Percentiles rank a stretch among this genome's conserved stretches.
Evolutionary conservation across 176 grass and related monocot genomes (phyloP).

Genomic region (Lolium rigidum): DNA sequence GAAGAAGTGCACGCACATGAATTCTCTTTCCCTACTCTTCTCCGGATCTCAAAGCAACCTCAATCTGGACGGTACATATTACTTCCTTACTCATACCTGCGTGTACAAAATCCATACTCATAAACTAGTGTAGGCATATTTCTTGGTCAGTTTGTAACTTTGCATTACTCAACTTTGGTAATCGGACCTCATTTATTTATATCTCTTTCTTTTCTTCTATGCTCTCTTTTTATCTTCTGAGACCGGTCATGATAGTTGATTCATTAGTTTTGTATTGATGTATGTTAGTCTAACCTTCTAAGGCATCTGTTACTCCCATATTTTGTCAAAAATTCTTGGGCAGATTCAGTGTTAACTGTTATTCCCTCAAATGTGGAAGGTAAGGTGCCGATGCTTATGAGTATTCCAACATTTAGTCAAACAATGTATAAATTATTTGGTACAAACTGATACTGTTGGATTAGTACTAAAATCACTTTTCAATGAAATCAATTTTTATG

Average conservation of each 20-base stretch:
- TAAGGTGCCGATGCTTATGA: background rate
- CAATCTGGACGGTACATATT: too few species aligned
- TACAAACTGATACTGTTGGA: background rate
- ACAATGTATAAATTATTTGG: background rate
- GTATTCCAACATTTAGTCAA: conserved; percentile 9
- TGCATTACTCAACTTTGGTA: background rate
- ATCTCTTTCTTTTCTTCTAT: background rate
- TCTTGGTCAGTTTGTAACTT: background rate
- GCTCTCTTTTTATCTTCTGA: too few species aligned
- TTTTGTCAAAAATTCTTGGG: background rate
- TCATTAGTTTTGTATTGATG: conserved; percentile 1
- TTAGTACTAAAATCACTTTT: background rate
- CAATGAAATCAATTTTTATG: background rate
- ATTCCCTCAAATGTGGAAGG: too few species aligned
- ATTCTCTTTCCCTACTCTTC: too few species aligned
- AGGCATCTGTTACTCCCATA: background rate
- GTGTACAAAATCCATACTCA: too few species aligned
- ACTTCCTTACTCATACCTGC: too few species aligned
- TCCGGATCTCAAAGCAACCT: too few species aligned
- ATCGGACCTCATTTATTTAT: background rate
- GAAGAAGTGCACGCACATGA: too few species aligned
- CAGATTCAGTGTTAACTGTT: conserved; percentile 17
- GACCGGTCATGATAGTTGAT: background rate
- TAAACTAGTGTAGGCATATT: background rate
- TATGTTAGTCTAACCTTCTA: background rate